Evolutionary conservation across 306 rosid species (phyloP).

Genomic region (Sophora flavescens): DNA sequence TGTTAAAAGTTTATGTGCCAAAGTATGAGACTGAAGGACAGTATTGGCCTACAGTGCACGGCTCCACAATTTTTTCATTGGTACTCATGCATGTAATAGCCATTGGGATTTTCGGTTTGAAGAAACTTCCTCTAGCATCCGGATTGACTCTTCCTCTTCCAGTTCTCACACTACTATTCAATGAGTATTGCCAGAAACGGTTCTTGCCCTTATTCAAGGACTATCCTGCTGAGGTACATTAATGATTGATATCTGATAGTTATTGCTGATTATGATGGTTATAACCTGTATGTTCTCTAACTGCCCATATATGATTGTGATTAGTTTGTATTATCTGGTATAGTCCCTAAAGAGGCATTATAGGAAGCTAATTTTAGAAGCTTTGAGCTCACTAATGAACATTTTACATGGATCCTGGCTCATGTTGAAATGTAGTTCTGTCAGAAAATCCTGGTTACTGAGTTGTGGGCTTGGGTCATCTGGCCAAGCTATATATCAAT

Average conservation of each 20-base stretch:
- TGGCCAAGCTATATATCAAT: constrained; percentile 16
- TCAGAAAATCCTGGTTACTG: not conserved
- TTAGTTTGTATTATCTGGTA: not conserved
- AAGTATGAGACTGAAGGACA: constrained; percentile 76
- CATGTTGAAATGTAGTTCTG: not conserved
- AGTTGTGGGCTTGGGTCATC: not conserved
- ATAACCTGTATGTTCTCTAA: not conserved
- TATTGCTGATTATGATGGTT: constrained; percentile 2
- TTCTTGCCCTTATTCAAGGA: constrained; percentile 68
- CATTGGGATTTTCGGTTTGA: constrained; percentile 82
- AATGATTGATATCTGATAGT: not conserved
- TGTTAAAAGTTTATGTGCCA: constrained; percentile 74
- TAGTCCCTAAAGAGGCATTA: not conserved
- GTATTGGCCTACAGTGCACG: constrained; percentile 81
- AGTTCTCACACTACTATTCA: constrained; percentile 79
- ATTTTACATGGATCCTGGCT: not conserved
- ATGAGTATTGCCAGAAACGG: constrained; percentile 74
- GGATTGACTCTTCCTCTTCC: constrained; percentile 78
- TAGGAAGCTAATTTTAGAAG: not conserved
- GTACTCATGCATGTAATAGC: constrained; percentile 84
- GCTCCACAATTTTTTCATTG: constrained; percentile 75
- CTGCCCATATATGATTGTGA: not conserved
- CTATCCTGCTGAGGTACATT: constrained; percentile 74
- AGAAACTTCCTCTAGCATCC: constrained; percentile 72
- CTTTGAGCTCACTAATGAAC: not conserved